phyloP scores from a whole-genome alignment of 2,329 filamentous ascomycete genomes.

The Botrytis sinoallii region DNA sequence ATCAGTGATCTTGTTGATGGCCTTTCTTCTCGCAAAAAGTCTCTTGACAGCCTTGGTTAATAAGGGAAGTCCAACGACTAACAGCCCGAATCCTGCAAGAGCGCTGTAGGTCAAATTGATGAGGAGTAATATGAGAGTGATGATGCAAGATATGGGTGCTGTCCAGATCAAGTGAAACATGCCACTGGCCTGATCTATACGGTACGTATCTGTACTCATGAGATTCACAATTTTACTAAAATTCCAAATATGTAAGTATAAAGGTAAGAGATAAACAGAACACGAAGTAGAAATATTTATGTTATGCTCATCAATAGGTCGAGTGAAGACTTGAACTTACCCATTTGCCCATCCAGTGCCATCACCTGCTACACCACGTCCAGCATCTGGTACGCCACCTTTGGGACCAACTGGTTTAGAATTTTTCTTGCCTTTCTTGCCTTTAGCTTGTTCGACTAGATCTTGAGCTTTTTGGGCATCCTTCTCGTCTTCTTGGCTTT shows the following conservation, averaged over 20 bases:
- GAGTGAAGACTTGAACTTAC: neutral
- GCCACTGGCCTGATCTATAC: slow-evolving; percentile 82
- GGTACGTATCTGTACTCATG: slow-evolving; percentile 94
- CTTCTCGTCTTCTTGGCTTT: slow-evolving; percentile 27
- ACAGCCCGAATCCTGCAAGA: slow-evolving; percentile 78
- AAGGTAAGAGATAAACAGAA: neutral
- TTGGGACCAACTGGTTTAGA: slow-evolving; percentile 44
- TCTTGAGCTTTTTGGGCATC: slow-evolving; percentile 43
- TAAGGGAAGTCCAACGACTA: slow-evolving; percentile 74
- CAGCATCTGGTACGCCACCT: slow-evolving; percentile 40
- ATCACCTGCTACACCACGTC: slow-evolving; percentile 58
- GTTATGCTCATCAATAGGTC: neutral
- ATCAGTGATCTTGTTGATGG: slow-evolving; percentile 92
- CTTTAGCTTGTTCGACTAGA: slow-evolving; percentile 44
- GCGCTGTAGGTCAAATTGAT: slow-evolving; percentile 90
- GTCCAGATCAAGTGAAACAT: slow-evolving; percentile 93
- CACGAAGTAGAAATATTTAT: neutral
- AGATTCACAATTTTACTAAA: slow-evolving; percentile 52
- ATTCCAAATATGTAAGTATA: neutral
- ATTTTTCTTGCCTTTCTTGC: slow-evolving; percentile 43
- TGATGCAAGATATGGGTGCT: slow-evolving; percentile 70
- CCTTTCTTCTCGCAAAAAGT: slow-evolving; percentile 70
- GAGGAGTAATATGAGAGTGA: slow-evolving; percentile 76
- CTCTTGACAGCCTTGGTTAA: slow-evolving; percentile 74
- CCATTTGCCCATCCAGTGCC: slow-evolving; percentile 89